These are phyloP conservation scores for Dichotomopilus funicola DNA, from an alignment of 2,329 filamentous ascomycete species.

Conservation along the genomic window DNA sequence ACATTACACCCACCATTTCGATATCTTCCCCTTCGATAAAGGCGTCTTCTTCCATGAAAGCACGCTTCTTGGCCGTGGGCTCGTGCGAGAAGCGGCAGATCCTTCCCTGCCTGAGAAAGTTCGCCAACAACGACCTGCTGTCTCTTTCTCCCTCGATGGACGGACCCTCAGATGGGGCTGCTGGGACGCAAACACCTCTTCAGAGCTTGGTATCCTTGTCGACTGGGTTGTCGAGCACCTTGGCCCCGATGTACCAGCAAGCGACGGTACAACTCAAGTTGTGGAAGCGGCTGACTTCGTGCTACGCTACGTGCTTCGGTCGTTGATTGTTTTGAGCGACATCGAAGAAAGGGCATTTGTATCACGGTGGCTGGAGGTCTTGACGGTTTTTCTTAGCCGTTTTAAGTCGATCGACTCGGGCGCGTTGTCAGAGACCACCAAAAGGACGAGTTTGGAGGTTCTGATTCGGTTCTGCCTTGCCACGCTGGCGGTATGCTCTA, in stretches of 20 bases:
- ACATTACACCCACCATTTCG: constrained; percentile 56
- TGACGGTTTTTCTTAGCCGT: constrained; percentile 36
- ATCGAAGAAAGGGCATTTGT: constrained; percentile 36
- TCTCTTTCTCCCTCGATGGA: constrained; percentile 42
- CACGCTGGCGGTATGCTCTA: constrained; percentile 33
- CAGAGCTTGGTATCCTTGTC: constrained; percentile 55
- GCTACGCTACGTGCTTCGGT: constrained; percentile 41
- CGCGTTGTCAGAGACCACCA: not conserved
- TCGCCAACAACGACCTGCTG: constrained; percentile 27
- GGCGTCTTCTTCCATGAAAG: constrained; percentile 54
- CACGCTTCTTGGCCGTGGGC: constrained; percentile 52
- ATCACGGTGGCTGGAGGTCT: constrained; percentile 37
- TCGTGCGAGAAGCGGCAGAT: constrained; percentile 36
- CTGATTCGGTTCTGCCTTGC: constrained; percentile 34
- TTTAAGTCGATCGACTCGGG: constrained; percentile 24
- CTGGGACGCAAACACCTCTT: constrained; percentile 54
- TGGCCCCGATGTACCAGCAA: constrained; percentile 3
- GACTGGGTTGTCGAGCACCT: constrained; percentile 49
- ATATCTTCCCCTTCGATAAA: constrained; percentile 50
- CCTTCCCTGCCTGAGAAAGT: constrained; percentile 27
- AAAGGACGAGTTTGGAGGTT: constrained; percentile 29
- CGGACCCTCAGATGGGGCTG: constrained; percentile 46
- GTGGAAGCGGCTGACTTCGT: constrained; percentile 39
- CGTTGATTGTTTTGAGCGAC: constrained; percentile 34
- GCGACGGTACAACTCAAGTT: not conserved